These are phyloP conservation scores for Metschnikowia santaceciliae DNA, from an alignment of 805 yeast species.

Conservation along the genomic window DNA sequence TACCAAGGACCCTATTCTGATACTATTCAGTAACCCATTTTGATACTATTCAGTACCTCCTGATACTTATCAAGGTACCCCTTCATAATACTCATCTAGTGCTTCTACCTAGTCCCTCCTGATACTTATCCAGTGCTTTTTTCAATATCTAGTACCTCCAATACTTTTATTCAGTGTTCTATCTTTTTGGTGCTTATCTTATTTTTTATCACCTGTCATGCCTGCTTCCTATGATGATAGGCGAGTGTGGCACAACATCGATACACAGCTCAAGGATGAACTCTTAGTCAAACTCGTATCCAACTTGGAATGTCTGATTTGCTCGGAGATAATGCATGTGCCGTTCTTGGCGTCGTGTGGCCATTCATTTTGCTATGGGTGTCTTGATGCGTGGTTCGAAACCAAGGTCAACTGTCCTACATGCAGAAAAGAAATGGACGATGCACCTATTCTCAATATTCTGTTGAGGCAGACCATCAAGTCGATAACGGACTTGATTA, in stretches of 20 bases:
- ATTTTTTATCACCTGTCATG: conserved; percentile 3
- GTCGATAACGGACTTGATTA: conserved; percentile 34
- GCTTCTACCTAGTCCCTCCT: too few relatives aligned
- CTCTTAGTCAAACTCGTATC: conserved; percentile 20
- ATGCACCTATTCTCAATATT: conserved; percentile 52
- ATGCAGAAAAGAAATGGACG: conserved; percentile 49
- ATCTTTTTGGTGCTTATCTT: too few relatives aligned
- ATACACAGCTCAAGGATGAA: conserved; percentile 21
- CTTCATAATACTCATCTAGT: too few relatives aligned
- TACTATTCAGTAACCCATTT: too few relatives aligned
- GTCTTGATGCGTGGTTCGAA: conserved; percentile 61
- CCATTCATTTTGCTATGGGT: conserved; percentile 66
- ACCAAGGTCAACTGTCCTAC: conserved; percentile 62
- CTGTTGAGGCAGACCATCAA: conserved; percentile 46
- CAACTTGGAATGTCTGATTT: conserved; percentile 54
- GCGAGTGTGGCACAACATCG: conserved; percentile 14
- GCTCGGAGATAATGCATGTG: conserved; percentile 64
- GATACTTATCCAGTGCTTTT: too few relatives aligned
- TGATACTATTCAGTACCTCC: too few relatives aligned
- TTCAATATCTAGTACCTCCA: too few relatives aligned
- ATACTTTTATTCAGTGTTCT: too few relatives aligned
- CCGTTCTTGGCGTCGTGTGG: conserved; percentile 69
- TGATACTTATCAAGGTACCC: too few relatives aligned
- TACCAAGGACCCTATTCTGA: too few relatives aligned
- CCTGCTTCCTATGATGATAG: conserved; percentile 14